These are phyloP conservation scores for Pseudozyma pruni DNA, from an alignment of 1,284 basidiomycete species.

Conservation along the genomic window DNA sequence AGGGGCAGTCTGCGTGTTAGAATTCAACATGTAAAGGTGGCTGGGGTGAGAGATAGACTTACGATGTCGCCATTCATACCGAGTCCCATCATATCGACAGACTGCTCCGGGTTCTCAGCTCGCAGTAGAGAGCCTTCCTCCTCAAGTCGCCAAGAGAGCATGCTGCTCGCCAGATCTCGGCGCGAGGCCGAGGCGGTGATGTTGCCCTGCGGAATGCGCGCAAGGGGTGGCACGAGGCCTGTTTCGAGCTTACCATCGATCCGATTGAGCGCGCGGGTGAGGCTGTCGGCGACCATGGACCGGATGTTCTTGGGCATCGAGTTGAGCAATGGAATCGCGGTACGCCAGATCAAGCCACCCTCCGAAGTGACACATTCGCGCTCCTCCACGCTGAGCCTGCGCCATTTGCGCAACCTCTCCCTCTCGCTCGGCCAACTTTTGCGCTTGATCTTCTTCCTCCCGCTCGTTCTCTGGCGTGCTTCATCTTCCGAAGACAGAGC, in stretches of 20 bases:
- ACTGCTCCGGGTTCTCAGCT: conserved; percentile 5
- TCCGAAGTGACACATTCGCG: conserved; percentile 48
- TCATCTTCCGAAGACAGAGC: conserved; percentile 23
- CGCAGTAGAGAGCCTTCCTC: conserved; percentile 29
- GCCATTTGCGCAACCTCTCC: conserved; percentile 41
- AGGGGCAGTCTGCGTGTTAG: background rate
- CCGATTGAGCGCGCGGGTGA: conserved; percentile 31
- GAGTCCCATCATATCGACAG: conserved; percentile 11
- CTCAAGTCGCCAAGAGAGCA: conserved; percentile 43
- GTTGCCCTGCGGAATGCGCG: conserved; percentile 22
- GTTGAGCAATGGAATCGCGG: conserved; percentile 45
- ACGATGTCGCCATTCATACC: conserved; percentile 45
- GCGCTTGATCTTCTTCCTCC: conserved; percentile 7
- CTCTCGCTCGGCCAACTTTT: conserved; percentile 38
- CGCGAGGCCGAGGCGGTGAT: conserved; percentile 1
- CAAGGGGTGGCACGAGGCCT: conserved; percentile 34
- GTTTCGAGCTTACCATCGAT: conserved; percentile 41
- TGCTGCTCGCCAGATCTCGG: conserved; percentile 34
- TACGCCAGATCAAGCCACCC: conserved; percentile 52
- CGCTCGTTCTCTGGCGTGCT: background rate
- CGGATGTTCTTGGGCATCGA: conserved; percentile 48
- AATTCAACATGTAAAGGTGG: background rate
- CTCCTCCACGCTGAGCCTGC: conserved; percentile 39
- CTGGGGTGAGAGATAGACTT: conserved; percentile 1
- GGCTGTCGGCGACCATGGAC: conserved; percentile 26